Conservation (phyloP, 2,329 filamentous ascomycete genomes). For the Colletotrichum sp. region DNA sequence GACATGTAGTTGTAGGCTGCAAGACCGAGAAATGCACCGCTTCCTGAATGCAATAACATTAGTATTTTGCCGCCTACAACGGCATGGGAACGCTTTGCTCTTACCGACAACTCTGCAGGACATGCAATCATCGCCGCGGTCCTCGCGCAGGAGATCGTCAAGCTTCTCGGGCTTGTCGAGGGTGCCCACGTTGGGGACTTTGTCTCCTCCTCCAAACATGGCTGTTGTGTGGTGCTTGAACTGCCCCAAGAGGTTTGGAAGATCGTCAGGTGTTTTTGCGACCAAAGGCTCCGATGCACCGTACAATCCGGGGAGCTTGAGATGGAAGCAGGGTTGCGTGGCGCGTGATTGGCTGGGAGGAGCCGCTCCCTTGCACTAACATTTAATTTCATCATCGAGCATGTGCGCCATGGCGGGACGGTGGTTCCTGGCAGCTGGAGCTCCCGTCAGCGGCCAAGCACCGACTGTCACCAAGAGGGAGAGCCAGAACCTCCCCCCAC, state of each 20-base stretch:
- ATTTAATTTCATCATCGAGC: slow-evolving; percentile 36
- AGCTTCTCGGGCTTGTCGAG: slow-evolving; percentile 67
- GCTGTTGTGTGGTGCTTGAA: neutral
- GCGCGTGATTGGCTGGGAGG: slow-evolving; percentile 5
- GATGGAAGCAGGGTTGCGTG: neutral
- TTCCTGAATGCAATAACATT: slow-evolving; percentile 53
- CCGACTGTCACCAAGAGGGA: neutral
- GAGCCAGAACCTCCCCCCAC: slow-evolving; percentile 15
- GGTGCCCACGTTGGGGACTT: slow-evolving; percentile 54
- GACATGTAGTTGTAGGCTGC: slow-evolving; percentile 80
- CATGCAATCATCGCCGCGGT: slow-evolving; percentile 69
- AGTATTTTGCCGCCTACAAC: neutral
- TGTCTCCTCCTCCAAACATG: slow-evolving; percentile 49
- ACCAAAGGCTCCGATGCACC: neutral
- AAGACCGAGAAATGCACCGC: slow-evolving; percentile 76
- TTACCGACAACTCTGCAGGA: slow-evolving; percentile 75
- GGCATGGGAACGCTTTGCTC: slow-evolving; percentile 28
- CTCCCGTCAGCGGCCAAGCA: slow-evolving; percentile 1
- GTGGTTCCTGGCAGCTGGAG: slow-evolving; percentile 10
- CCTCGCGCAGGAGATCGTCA: slow-evolving; percentile 60
- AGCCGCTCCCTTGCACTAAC: neutral
- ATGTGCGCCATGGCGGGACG: slow-evolving; percentile 1
- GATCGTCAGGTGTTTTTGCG: neutral
- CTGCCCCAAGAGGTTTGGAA: neutral
- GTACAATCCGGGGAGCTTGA: neutral